Conservation (phyloP, 805 yeast genomes). For the Yarrowia divulgata region DNA sequence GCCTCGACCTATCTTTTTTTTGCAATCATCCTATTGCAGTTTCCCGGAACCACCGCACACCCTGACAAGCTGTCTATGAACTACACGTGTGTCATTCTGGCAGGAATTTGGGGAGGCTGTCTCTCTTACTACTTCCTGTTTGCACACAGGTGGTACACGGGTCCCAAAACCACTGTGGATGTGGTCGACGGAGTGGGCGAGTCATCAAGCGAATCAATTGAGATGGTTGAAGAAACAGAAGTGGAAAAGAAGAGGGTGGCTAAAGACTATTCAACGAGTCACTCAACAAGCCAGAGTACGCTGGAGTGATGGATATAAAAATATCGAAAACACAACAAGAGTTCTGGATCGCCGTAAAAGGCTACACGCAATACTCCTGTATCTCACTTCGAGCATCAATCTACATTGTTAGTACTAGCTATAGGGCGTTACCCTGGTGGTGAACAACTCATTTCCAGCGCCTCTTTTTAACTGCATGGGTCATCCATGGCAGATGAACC, state of each 20-base stretch:
- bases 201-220: background rate
- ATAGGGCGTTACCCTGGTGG: too few relatives aligned
- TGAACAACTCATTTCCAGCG: too few relatives aligned
- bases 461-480: too few relatives aligned
- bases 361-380: too few relatives aligned
- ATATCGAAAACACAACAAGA: background rate
- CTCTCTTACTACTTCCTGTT: too few relatives aligned
- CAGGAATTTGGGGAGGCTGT: too few relatives aligned
- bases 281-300: background rate
- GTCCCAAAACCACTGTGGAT: background rate
- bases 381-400: too few relatives aligned
- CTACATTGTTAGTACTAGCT: too few relatives aligned
- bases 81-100: slow-evolving; percentile 50
- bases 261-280: background rate
- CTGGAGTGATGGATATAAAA: background rate
- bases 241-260: background rate
- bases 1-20: slow-evolving; percentile 61
- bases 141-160: too few relatives aligned
- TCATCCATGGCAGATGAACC: too few relatives aligned
- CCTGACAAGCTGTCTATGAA: slow-evolving; percentile 61
- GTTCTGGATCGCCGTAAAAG: background rate
- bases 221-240: background rate
- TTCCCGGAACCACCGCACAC: slow-evolving; percentile 57
- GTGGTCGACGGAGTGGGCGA: slow-evolving; percentile 22
- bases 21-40: slow-evolving; percentile 64